Evolutionary conservation across 2,329 filamentous ascomycete species (phyloP).

Genomic region (Leptographium galeiforme): DNA sequence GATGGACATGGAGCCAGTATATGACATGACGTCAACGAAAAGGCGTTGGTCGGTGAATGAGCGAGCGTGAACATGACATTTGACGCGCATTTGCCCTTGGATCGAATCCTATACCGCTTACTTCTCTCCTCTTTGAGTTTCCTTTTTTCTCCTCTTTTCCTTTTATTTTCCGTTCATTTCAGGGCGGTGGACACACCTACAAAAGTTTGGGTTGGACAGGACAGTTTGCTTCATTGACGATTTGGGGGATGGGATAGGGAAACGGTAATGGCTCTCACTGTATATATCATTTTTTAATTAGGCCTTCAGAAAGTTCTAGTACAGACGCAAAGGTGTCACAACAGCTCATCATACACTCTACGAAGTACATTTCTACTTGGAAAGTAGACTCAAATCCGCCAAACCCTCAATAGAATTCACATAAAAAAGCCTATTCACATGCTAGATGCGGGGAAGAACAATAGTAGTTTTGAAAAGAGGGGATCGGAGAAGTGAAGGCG

Average conservation of each 20-base stretch:
- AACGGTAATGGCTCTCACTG: background rate
- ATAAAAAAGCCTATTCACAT: background rate
- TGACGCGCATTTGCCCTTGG: background rate
- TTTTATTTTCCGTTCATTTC: no score
- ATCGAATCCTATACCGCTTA: no score
- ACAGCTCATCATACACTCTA: background rate
- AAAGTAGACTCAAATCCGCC: background rate
- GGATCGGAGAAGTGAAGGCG: background rate
- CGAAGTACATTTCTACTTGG: background rate
- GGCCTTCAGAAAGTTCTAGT: background rate
- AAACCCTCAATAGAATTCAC: background rate
- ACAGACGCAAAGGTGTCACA: background rate
- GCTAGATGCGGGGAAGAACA: background rate
- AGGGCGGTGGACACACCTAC: no score
- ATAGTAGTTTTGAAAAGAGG: background rate
- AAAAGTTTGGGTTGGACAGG: no score
- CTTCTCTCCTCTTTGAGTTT: no score
- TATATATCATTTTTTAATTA: background rate
- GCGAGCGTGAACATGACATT: background rate
- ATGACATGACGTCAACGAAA: conserved; percentile 34
- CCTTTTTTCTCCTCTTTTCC: no score
- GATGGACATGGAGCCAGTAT: conserved; percentile 22
- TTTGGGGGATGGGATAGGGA: no score
- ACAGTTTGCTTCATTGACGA: no score
- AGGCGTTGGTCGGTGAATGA: conserved; percentile 44